phyloP scores from a whole-genome alignment of 2,329 filamentous ascomycete genomes.

The Didymella pinodella region DNA sequence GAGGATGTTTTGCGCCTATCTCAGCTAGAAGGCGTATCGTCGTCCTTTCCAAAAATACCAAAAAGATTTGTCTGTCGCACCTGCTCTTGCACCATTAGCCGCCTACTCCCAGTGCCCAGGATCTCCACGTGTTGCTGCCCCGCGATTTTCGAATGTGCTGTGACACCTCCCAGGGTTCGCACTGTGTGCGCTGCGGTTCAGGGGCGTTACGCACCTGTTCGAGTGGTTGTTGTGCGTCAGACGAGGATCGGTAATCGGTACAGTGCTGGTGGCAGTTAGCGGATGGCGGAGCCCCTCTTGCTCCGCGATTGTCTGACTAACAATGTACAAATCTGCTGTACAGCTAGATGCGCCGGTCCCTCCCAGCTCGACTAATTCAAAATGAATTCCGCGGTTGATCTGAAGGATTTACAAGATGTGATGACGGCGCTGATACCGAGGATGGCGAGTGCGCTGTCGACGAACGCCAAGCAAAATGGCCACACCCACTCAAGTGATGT shows the following conservation, averaged over 20 bases:
- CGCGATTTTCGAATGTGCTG: constrained; percentile 5
- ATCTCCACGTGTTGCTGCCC: constrained; percentile 8
- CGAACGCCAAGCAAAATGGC: constrained; percentile 44
- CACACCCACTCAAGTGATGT: constrained; percentile 37
- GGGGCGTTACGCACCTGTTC: constrained; percentile 43
- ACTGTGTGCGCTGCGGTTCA: constrained; percentile 20
- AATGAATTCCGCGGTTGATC: constrained; percentile 7
- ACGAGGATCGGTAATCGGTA: constrained; percentile 28
- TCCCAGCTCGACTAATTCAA: constrained; percentile 23
- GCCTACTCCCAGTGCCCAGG: constrained; percentile 6
- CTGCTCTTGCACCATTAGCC: constrained; percentile 32
- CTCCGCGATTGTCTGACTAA: constrained; percentile 37
- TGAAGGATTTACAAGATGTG: constrained; percentile 14
- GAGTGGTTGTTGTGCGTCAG: constrained; percentile 38
- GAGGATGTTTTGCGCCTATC: constrained; percentile 33
- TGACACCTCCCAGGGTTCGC: constrained; percentile 1
- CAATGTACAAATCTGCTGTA: constrained; percentile 27
- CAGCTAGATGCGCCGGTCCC: constrained; percentile 18
- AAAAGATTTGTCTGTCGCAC: constrained; percentile 24
- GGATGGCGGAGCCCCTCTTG: constrained; percentile 44
- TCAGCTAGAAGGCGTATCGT: constrained; percentile 17
- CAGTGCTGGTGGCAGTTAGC: constrained; percentile 46
- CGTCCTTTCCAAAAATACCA: constrained; percentile 12
- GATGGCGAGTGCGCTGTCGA: constrained; percentile 45
- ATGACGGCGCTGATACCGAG: constrained; percentile 27